These are phyloP conservation scores for Beta macrorhiza DNA, from an alignment of 179 eudicot species.

Conservation along the genomic window DNA sequence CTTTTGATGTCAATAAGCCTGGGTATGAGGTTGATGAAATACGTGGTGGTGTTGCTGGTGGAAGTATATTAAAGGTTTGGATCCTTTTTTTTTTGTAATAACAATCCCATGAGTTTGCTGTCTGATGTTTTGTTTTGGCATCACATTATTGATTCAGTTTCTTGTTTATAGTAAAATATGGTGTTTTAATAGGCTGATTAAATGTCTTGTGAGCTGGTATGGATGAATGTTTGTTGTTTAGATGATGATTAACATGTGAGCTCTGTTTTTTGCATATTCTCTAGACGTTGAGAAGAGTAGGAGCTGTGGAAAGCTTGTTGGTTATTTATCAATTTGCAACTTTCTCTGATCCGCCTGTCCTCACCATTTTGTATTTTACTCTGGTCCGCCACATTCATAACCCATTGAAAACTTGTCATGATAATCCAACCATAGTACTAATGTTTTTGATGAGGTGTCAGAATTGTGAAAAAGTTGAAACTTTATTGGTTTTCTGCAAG, in stretches of 20 bases:
- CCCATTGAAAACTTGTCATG: background rate
- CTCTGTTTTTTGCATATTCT: no score
- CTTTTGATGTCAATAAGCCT: slow-evolving; percentile 94
- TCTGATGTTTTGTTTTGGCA: background rate
- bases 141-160: background rate
- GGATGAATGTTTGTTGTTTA: background rate
- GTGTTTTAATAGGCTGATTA: background rate
- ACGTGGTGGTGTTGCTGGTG: slow-evolving; percentile 97
- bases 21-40: slow-evolving; percentile 94
- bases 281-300: background rate
- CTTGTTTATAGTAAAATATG: slow-evolving; percentile 1
- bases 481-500: background rate
- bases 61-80: slow-evolving; percentile 78
- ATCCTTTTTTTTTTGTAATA: slow-evolving; percentile 7
- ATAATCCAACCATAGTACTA: background rate
- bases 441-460: background rate
- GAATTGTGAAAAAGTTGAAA: background rate
- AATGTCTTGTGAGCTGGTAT: background rate
- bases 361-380: background rate
- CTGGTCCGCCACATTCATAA: background rate
- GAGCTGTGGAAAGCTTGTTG: background rate
- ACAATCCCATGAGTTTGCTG: no score
- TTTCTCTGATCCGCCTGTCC: no score
- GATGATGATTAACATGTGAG: no score
- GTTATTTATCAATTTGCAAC: no score